Conservation (phyloP, 306 rosid genomes). For the Crotalaria pallida region DNA sequence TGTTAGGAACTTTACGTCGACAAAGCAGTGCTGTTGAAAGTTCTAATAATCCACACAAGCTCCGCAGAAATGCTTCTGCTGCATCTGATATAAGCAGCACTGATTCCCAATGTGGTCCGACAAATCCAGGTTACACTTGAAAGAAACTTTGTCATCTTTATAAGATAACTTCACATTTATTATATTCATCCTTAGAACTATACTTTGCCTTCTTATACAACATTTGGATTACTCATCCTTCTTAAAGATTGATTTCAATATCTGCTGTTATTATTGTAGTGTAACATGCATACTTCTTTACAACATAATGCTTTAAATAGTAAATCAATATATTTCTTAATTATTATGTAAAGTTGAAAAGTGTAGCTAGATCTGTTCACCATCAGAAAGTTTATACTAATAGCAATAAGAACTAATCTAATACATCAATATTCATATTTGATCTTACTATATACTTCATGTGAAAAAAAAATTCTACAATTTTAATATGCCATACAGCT, state of each 20-base stretch:
- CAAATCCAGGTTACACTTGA: slow-evolving; percentile 53
- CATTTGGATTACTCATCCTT: background rate
- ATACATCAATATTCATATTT: background rate
- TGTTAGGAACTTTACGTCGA: slow-evolving; percentile 41
- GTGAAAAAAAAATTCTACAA: background rate
- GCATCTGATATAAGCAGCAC: slow-evolving; percentile 61
- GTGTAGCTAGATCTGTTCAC: background rate
- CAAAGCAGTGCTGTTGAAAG: slow-evolving; percentile 39
- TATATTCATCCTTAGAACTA: background rate
- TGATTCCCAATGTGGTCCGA: slow-evolving; percentile 40
- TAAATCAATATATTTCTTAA: background rate
- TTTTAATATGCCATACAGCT: background rate
- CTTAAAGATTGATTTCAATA: background rate
- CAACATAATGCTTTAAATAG: background rate
- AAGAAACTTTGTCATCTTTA: background rate
- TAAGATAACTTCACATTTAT: background rate
- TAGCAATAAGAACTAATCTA: background rate
- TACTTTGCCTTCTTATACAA: background rate
- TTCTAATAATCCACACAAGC: slow-evolving; percentile 33
- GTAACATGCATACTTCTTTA: background rate
- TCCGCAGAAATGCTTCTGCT: slow-evolving; percentile 56
- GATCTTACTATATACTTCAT: background rate
- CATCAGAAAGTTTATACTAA: background rate
- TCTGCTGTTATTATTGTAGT: background rate
- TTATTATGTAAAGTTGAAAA: background rate